Base-by-base conservation (phyloP, 2,329 filamentous ascomycete species). In the Fusarium solani-melongenae region DNA sequence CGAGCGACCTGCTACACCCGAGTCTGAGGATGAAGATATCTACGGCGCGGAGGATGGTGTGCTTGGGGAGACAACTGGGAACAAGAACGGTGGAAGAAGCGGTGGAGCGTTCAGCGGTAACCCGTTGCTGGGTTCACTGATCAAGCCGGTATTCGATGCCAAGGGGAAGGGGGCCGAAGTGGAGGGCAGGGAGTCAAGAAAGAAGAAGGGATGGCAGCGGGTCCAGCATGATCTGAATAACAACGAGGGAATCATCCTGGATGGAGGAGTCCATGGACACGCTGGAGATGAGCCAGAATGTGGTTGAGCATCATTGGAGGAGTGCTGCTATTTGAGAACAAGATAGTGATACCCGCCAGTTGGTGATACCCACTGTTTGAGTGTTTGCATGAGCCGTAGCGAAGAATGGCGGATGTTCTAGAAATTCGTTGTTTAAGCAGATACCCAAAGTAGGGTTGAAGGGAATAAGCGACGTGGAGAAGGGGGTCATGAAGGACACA, bases 51-150 rank as follows among this genome's bases (percentile, higher is more conserved):
- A 76, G 7, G 74, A 81, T 69, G 78, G 77, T 7, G 74, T 69
- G 9, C 62, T 83, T 62, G 80, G 73, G 57, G 83, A 83, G 74
- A 82, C 79, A 6, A 79, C 78, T 12, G 79, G 79, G 2, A 84
- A 84, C 62, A 80, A 78, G 55, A 77, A 72, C 4, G 64, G 69
- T 5, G 71, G 72, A 20, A 79, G 80, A 41, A 78, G 75, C n/a
- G 85, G 87, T 6, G 91, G 91, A 1, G 89, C 89, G 3, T 94
- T 93, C 76, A 92, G 91, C 74, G 87, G 84, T 65, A 95, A 94
- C 71, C 93, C 92, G 2, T 81, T 94, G 33, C 82, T 94, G 14
- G 89, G 89, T 3, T 87, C 87, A 0, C 78, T 94, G 71, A 92
- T 94, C 72, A 87, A 89, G 73, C 93, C 93, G 0, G 88, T 91